Base-by-base conservation (phyloP, 352 stramenopile genomes). In the Phytophthora litchii region DNA sequence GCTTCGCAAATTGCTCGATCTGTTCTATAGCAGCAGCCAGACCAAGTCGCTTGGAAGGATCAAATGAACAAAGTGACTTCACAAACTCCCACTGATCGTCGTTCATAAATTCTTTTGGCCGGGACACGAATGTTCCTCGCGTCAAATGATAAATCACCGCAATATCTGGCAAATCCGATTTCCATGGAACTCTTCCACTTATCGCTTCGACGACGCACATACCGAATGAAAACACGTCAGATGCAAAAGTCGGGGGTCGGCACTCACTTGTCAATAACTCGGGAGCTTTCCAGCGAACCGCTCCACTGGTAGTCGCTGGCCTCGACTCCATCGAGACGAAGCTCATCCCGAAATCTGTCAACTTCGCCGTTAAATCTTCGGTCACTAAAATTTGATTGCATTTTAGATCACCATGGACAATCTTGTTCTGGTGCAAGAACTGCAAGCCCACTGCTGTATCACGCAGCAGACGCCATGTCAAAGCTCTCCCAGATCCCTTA, bases 311-410 rank as follows among this genome's bases (percentile, higher is more conserved):
- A 4, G 17, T 17, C 5, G 17, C 12, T 17, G 44, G 38, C 1
- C 34, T 40, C 19, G 58, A 55, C 11, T 46, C 43, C 14, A 42
- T 7, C 10, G 44, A 38, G 12, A 48, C 38, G 17, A 61, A 67
- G n/a, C 42, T 60, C 34, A 60, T n/a, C 0, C 55, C 60, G 32
- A 74, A 74, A 38, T 74, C 60, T 21, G 54, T 52, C n/a, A 74
- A 32, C 41, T 61, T 52, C 4, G 41, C 60, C 12, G 40, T 60
- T 12, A 44, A 32, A 11, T 64, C 51, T 6, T 32, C 16, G 4
- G 38, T 53, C 13, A 72, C 48, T 29, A 72, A 17, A 29, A 72
- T 61, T 34, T 68, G 60, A 34, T 69, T 55, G 25, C 46, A 50
- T 20, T 69, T 72, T 13, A 72, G 36, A 17, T 66, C 51, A 13